These are phyloP conservation scores for Talaromyces proteolyticus DNA, from an alignment of 495 filamentous ascomycete species.

Conservation along the genomic window DNA sequence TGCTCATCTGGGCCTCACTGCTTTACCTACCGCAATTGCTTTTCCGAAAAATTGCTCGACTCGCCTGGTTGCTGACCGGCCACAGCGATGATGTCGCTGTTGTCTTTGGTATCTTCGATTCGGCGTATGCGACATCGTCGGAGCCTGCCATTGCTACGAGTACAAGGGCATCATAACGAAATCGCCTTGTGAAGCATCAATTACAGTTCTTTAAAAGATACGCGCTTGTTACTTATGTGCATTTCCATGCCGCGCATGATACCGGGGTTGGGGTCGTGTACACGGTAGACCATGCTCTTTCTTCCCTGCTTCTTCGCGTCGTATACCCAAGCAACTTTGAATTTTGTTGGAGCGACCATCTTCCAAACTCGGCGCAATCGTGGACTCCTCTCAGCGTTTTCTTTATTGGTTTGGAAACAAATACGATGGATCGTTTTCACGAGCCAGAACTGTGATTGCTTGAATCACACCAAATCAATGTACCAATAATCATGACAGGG, in stretches of 20 bases:
- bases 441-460: too few species aligned
- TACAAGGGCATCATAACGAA: neutral
- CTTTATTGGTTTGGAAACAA: neutral
- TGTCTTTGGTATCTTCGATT: constrained; percentile 24
- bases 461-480: too few species aligned
- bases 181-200: too few species aligned
- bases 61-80: constrained; percentile 37
- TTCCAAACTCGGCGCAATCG: neutral
- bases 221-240: too few species aligned
- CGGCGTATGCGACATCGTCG: neutral
- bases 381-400: too few species aligned
- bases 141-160: neutral
- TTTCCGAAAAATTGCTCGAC: constrained; percentile 28
- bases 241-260: neutral
- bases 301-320: neutral
- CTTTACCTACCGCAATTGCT: constrained; percentile 36
- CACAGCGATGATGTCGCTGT: constrained; percentile 27
- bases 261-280: neutral
- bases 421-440: too few species aligned
- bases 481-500: too few species aligned
- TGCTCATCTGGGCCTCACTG: constrained; percentile 31
- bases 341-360: neutral
- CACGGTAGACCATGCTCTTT: neutral
- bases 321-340: neutral
- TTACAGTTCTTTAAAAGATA: too few species aligned